Base-by-base conservation (phyloP, 208 protist genomes). In the Angomonas deanei region DNA sequence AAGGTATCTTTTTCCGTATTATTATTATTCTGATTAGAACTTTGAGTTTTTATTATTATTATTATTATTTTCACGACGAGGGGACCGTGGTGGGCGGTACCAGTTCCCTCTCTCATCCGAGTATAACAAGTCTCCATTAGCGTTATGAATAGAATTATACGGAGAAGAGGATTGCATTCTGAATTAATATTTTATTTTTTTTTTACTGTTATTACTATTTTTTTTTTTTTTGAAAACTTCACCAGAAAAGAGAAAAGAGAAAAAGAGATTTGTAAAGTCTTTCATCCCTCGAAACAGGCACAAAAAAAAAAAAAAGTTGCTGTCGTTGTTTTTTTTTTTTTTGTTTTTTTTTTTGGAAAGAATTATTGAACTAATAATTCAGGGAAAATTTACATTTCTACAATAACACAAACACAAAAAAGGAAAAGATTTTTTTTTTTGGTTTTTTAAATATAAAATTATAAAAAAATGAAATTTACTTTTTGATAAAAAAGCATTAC, bases 351-450 rank as follows among this genome's bases (percentile, higher is more conserved):
- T 53, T 53, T 17, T 53, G 5, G 11, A n/a, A n/a, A n/a, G n/a
- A n/a, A n/a, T n/a, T n/a, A n/a, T n/a, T n/a, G n/a, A n/a, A n/a
- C n/a, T n/a, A n/a, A n/a, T n/a, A n/a, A n/a, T n/a, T n/a, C n/a
- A n/a, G n/a, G n/a, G n/a, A n/a, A n/a, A n/a, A n/a, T n/a, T n/a
- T n/a, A n/a, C n/a, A n/a, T n/a, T n/a, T n/a, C n/a, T n/a, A n/a
- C n/a, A n/a, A n/a, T n/a, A n/a, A n/a, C n/a, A n/a, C n/a, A n/a
- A n/a, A n/a, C n/a, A 42, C 34, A 42, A 42, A 42, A 42, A n/a
- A n/a, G n/a, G n/a, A n/a, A n/a, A n/a, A n/a, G n/a, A n/a, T 53
- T 53, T 17, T 53, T 53, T 28, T 53, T 53, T 17, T 53, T 53
- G 11, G 13, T 53, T 28, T n/a, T 53, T 6, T 53, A 21, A 27